These are phyloP conservation scores for Pseudogymnoascus sp. DNA, from an alignment of 2,329 filamentous ascomycete species.

Conservation along the genomic window DNA sequence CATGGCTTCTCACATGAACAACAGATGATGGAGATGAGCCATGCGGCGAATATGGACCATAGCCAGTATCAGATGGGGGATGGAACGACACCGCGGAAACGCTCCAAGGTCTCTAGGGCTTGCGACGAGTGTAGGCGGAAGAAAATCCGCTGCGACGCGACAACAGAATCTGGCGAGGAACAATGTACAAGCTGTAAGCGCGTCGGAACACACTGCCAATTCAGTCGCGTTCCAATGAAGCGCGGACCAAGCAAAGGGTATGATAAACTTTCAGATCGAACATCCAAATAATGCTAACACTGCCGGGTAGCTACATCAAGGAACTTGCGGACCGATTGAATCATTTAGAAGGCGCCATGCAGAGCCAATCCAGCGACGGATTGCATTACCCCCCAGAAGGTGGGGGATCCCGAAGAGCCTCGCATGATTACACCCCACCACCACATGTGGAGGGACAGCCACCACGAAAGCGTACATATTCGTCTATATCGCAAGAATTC, in stretches of 20 bases:
- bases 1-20: conserved; percentile 31
- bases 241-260: conserved; percentile 83
- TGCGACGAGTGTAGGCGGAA: conserved; percentile 86
- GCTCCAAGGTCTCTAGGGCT: conserved; percentile 78
- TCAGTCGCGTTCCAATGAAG: conserved; percentile 82
- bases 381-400: conserved; percentile 32
- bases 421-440: conserved; percentile 46
- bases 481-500: conserved; percentile 38
- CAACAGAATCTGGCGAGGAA: conserved; percentile 61
- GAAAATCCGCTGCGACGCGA: conserved; percentile 82
- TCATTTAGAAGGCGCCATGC: conserved; percentile 70
- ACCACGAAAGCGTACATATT: conserved; percentile 40
- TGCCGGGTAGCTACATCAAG: conserved; percentile 65
- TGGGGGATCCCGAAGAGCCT: conserved; percentile 32
- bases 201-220: conserved; percentile 68
- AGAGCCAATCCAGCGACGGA: conserved; percentile 41
- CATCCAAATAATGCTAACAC: conserved; percentile 15
- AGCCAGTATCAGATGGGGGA: conserved; percentile 40
- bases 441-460: conserved; percentile 30
- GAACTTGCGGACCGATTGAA: conserved; percentile 80
- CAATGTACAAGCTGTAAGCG: conserved; percentile 77
- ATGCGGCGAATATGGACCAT: conserved; percentile 25
- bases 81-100: conserved; percentile 54
- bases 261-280: conserved; percentile 18
- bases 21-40: conserved; percentile 31